These are phyloP conservation scores for Tulasnella sp. DNA, from an alignment of 768 basidiomycete genomes.

Conservation along the genomic window DNA sequence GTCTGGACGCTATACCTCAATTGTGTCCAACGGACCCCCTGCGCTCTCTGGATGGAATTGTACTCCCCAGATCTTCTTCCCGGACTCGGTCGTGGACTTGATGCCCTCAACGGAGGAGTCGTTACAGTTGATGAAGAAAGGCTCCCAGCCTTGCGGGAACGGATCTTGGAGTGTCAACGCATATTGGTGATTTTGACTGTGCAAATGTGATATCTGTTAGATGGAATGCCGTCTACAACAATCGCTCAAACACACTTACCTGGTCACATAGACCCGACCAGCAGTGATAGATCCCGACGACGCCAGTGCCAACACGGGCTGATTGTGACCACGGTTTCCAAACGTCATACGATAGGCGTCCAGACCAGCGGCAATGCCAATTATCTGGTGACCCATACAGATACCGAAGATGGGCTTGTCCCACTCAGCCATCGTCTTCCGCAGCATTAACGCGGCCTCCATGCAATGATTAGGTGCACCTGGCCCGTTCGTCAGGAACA, in stretches of 20 bases:
- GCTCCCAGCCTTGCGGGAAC: slow-evolving; percentile 95
- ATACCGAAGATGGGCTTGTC: slow-evolving; percentile 91
- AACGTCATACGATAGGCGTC: slow-evolving; percentile 99
- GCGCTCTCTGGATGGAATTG: slow-evolving; percentile 99
- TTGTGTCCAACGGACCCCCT: slow-evolving; percentile 96
- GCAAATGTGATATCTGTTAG: neutral
- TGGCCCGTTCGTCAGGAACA: slow-evolving; percentile 95
- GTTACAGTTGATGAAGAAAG: slow-evolving; percentile 99
- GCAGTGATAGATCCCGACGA: slow-evolving; percentile 87
- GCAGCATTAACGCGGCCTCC: slow-evolving; percentile 70
- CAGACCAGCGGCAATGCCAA: slow-evolving; percentile 93
- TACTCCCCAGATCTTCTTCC: slow-evolving; percentile 92
- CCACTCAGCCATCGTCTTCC: slow-evolving; percentile 81
- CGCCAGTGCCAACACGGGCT: slow-evolving; percentile 94
- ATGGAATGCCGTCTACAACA: slow-evolving; percentile 6
- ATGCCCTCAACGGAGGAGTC: slow-evolving; percentile 98
- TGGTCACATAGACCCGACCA: slow-evolving; percentile 94
- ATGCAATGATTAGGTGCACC: slow-evolving; percentile 87
- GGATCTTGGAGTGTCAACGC: slow-evolving; percentile 89
- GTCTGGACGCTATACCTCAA: slow-evolving; percentile 48
- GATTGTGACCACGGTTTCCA: slow-evolving; percentile 99
- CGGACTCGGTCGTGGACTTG: slow-evolving; percentile 83
- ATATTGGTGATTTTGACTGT: slow-evolving; percentile 94
- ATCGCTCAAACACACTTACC: slow-evolving; percentile 36
- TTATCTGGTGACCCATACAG: slow-evolving; percentile 98